Evolutionary conservation across 176 grass and related monocot species (phyloP).

Genomic region (Paspalum notatum): DNA sequence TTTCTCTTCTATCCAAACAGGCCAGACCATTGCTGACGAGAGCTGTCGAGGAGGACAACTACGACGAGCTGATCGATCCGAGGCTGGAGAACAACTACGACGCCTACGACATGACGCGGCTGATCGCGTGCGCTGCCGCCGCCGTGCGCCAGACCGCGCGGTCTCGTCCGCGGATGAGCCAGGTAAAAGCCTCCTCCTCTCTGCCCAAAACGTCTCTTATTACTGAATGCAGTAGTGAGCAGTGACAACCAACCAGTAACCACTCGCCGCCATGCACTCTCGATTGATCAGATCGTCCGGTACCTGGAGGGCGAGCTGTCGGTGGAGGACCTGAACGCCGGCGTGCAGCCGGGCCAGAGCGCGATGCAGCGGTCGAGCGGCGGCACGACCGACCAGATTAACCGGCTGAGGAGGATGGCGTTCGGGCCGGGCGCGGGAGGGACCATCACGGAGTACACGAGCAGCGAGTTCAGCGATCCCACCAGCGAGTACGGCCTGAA

Average conservation of each 20-base stretch:
- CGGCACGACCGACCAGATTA: slow-evolving; percentile 50
- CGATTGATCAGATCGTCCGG: slow-evolving; percentile 60
- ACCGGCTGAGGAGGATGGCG: slow-evolving; percentile 63
- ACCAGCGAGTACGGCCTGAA: slow-evolving; percentile 66
- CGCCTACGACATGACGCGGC: slow-evolving; percentile 69
- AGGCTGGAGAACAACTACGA: slow-evolving; percentile 61
- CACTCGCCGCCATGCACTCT: not conserved
- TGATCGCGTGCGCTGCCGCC: slow-evolving; percentile 75
- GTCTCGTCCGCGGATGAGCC: slow-evolving; percentile 75
- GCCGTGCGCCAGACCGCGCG: slow-evolving; percentile 67
- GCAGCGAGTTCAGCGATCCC: slow-evolving; percentile 63
- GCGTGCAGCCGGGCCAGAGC: slow-evolving; percentile 69
- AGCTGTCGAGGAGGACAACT: slow-evolving; percentile 56
- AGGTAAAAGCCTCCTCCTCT: slow-evolving; percentile 39
- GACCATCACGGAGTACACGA: slow-evolving; percentile 59
- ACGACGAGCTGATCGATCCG: slow-evolving; percentile 66
- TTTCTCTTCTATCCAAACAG: slow-evolving; percentile 41
- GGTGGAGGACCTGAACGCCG: slow-evolving; percentile 74
- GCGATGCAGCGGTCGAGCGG: slow-evolving; percentile 43
- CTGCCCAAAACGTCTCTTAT: not conserved
- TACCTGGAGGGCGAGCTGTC: slow-evolving; percentile 92
- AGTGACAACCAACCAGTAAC: not conserved
- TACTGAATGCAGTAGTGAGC: not conserved
- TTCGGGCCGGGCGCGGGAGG: slow-evolving; percentile 47
- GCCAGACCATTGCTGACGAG: slow-evolving; percentile 61